Conservation (phyloP, 495 filamentous ascomycete genomes). For the Hyaloscypha bicolor region DNA sequence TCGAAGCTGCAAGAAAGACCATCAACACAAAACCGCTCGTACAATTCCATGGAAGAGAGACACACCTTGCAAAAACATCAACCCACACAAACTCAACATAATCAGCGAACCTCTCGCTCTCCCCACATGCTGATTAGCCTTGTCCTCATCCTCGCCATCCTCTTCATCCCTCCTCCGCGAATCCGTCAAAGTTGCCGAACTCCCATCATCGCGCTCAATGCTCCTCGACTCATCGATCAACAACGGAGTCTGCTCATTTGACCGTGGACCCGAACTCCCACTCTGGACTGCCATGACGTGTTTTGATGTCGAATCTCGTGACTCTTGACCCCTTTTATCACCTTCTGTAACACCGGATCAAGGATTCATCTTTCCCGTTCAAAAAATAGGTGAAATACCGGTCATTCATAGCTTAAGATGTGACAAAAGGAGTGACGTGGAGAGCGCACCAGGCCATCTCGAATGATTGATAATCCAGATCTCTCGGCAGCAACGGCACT, state of each 20-base stretch:
- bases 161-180: constrained; percentile 15
- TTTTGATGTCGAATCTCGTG: background rate
- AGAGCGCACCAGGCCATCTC: background rate
- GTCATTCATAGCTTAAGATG: background rate
- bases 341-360: background rate
- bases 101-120: constrained; percentile 28
- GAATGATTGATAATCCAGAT: background rate
- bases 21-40: background rate
- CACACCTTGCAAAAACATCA: constrained; percentile 35
- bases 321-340: background rate
- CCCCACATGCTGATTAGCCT: constrained; percentile 30
- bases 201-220: constrained; percentile 8
- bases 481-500: background rate
- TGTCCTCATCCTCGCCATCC: constrained; percentile 17
- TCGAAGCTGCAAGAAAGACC: constrained; percentile 50
- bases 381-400: background rate
- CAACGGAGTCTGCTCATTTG: constrained; percentile 27
- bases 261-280: background rate
- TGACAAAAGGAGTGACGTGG: background rate
- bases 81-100: constrained; percentile 28
- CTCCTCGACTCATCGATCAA: constrained; percentile 19
- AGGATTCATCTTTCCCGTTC: background rate
- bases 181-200: constrained; percentile 19
- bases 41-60: background rate
- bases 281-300: background rate